These are phyloP conservation scores for Podaxis mareebaensis DNA, from an alignment of 768 basidiomycete species.

Conservation along the genomic window DNA sequence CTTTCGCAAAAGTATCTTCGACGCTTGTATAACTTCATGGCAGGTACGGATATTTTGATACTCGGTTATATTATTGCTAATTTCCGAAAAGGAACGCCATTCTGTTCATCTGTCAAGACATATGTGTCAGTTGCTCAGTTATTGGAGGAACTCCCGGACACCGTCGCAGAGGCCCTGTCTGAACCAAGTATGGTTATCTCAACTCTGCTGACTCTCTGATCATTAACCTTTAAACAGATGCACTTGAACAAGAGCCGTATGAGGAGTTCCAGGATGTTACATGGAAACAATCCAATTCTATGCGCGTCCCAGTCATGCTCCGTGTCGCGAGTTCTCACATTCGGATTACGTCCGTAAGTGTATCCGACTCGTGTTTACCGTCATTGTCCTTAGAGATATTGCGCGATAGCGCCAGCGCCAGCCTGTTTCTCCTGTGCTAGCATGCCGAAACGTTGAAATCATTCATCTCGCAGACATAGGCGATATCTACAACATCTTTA, in stretches of 20 bases:
- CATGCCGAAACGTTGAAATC: slow-evolving; percentile 81
- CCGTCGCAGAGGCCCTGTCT: slow-evolving; percentile 45
- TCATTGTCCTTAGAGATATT: not conserved
- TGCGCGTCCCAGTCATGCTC: slow-evolving; percentile 72
- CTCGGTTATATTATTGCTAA: not conserved
- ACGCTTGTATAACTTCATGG: slow-evolving; percentile 71
- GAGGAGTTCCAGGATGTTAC: slow-evolving; percentile 61
- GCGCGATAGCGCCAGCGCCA: slow-evolving; percentile 57
- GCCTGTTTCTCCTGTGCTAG: slow-evolving; percentile 60
- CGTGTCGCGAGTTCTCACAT: slow-evolving; percentile 70
- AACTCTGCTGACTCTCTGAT: not conserved
- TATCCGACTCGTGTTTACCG: not conserved
- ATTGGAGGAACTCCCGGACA: slow-evolving; percentile 51
- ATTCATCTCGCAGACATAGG: slow-evolving; percentile 79
- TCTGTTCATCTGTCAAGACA: slow-evolving; percentile 53
- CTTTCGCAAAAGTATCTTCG: slow-evolving; percentile 74
- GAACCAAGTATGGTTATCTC: slow-evolving; percentile 52
- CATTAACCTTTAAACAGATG: slow-evolving; percentile 37
- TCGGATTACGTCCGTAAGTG: slow-evolving; percentile 71
- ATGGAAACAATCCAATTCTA: slow-evolving; percentile 56
- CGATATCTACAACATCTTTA: slow-evolving; percentile 82
- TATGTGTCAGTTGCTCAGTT: slow-evolving; percentile 68
- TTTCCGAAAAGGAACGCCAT: slow-evolving; percentile 43
- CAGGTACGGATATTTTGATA: slow-evolving; percentile 31
- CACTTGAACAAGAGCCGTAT: slow-evolving; percentile 59